Percentiles rank a stretch among this genome's conserved stretches.
phyloP scores from a whole-genome alignment of 352 stramenopile genomes.

The Phytophthora sansomeana region DNA sequence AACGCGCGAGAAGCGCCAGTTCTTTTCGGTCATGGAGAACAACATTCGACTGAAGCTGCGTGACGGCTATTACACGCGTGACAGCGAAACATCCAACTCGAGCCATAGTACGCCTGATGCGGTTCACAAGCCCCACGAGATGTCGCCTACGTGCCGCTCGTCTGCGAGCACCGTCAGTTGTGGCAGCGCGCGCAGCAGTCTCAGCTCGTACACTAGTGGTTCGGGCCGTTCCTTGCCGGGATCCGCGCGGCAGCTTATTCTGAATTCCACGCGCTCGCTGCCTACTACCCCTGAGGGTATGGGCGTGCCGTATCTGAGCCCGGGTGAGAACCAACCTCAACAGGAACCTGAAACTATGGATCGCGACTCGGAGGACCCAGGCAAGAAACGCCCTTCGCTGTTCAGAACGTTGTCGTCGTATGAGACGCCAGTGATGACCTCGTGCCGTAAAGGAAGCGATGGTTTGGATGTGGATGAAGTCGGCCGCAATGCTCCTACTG shows the following conservation, averaged over 20 bases:
- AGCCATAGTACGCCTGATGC: conserved; percentile 32
- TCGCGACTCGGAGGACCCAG: conserved; percentile 47
- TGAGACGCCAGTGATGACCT: conserved; percentile 70
- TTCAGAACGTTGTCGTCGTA: conserved; percentile 85
- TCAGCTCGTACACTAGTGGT: conserved; percentile 35
- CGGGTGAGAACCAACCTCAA: conserved; percentile 34
- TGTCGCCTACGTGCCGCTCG: conserved; percentile 44
- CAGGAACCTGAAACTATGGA: conserved; percentile 48
- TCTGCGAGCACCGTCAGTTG: conserved; percentile 50
- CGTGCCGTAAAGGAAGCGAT: conserved; percentile 54
- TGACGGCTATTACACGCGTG: conserved; percentile 66
- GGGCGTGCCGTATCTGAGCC: conserved; percentile 22
- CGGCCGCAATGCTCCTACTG: conserved; percentile 16
- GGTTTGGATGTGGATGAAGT: conserved; percentile 39
- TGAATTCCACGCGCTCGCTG: conserved; percentile 48
- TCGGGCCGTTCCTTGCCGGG: conserved; percentile 37
- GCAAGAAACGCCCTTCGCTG: conserved; percentile 57
- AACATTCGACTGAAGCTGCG: conserved; percentile 94
- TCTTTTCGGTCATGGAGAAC: conserved; percentile 97
- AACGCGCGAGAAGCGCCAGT: conserved; percentile 82
- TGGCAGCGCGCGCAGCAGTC: conserved; percentile 43
- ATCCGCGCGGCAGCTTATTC: conserved; percentile 35
- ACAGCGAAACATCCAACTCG: conserved; percentile 43
- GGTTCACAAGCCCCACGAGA: conserved; percentile 32
- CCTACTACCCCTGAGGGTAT: conserved; percentile 57